These are phyloP conservation scores for Zangia roseola DNA, from an alignment of 768 basidiomycete genomes.

Conservation along the genomic window DNA sequence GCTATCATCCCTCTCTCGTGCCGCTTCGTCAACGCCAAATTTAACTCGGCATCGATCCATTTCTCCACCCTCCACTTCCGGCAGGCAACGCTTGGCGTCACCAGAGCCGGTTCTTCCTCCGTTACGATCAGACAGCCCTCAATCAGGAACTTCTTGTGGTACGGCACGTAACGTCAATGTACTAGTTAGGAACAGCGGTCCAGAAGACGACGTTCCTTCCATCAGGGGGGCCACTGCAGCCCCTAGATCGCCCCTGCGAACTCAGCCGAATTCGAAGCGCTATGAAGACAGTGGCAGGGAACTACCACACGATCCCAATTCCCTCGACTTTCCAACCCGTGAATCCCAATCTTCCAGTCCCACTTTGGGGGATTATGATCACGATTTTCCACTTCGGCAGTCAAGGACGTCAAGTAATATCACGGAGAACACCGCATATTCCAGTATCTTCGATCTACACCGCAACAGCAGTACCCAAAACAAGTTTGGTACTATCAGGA, in stretches of 20 bases:
- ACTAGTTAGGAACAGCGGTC: constrained; percentile 16
- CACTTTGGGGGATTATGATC: constrained; percentile 31
- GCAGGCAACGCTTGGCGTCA: constrained; percentile 50
- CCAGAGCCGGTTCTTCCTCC: constrained; percentile 48
- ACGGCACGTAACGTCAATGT: constrained; percentile 31
- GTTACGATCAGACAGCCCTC: constrained; percentile 56
- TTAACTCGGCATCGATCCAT: constrained; percentile 39
- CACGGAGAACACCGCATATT: constrained; percentile 55
- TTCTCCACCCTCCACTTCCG: constrained; percentile 35
- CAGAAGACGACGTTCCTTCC: constrained; percentile 39
- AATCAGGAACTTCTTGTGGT: constrained; percentile 38
- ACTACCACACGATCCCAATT: constrained; percentile 17
- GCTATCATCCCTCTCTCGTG: constrained; percentile 35
- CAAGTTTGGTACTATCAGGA: constrained; percentile 77
- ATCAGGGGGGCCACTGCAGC: constrained; percentile 34
- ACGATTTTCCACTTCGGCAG: constrained; percentile 47
- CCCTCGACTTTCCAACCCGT: constrained; percentile 32
- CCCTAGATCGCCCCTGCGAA: constrained; percentile 54
- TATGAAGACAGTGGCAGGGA: constrained; percentile 6
- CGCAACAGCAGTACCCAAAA: constrained; percentile 45
- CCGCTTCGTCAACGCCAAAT: constrained; percentile 64
- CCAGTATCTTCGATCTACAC: constrained; percentile 60
- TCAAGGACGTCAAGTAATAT: constrained; percentile 62
- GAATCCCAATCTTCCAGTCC: constrained; percentile 37
- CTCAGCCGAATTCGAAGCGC: constrained; percentile 29